A percentile compares a stretch with the other conserved stretches of the same genome.
These are phyloP conservation scores for Pilatotrama ljubarskyi DNA, from an alignment of 768 basidiomycete genomes.

Conservation along the genomic window DNA sequence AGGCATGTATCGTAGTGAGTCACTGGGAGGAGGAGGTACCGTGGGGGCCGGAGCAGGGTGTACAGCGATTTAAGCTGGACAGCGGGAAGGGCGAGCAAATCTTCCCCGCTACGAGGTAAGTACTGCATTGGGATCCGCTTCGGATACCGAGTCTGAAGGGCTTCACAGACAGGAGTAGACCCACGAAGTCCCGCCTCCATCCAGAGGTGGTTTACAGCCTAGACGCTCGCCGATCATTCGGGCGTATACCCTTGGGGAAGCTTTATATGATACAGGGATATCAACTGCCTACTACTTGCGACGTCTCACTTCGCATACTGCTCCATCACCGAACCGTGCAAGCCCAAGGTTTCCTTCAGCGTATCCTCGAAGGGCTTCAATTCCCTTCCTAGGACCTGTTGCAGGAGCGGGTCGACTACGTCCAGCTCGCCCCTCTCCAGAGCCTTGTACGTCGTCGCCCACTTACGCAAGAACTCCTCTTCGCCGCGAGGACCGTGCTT, in stretches of 20 bases:
- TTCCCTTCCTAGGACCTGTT: conserved; percentile 31
- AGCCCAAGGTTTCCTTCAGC: conserved; percentile 24
- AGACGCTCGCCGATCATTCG: no score
- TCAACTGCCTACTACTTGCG: no score
- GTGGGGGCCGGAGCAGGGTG: conserved; percentile 61
- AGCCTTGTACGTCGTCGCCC: conserved; percentile 35
- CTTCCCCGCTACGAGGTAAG: neutral
- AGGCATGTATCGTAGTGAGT: conserved; percentile 83
- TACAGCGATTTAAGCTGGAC: conserved; percentile 42
- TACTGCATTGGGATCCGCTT: neutral
- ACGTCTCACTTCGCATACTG: conserved; percentile 23
- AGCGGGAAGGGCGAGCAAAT: conserved; percentile 30
- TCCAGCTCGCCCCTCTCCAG: conserved; percentile 32
- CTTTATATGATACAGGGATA: neutral
- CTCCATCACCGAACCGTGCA: conserved; percentile 13
- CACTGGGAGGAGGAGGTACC: conserved; percentile 94
- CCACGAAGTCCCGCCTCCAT: neutral
- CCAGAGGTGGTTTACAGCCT: neutral
- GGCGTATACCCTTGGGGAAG: no score
- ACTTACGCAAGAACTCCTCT: conserved; percentile 30
- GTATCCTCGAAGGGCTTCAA: conserved; percentile 30
- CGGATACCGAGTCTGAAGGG: neutral
- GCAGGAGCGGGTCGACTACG: conserved; percentile 30
- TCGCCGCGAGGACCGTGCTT: conserved; percentile 21
- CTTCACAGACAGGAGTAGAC: neutral